A percentile compares a stretch with the other conserved stretches of the same genome.
phyloP scores from a whole-genome alignment of 2,329 filamentous ascomycete genomes.

The Corniculantispora saksenae region DNA sequence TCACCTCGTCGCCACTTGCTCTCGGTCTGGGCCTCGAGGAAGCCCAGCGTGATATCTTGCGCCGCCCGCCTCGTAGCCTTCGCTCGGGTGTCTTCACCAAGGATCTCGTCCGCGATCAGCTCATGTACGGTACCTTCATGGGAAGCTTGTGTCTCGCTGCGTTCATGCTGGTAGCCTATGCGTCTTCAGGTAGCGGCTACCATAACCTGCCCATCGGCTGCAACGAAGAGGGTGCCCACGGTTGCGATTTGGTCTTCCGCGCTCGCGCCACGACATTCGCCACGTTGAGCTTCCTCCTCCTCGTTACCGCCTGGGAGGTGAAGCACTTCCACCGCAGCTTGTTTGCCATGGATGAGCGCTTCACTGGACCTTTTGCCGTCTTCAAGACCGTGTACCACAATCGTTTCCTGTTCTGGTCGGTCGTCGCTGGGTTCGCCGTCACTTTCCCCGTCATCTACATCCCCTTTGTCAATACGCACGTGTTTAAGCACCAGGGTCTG shows the following conservation, averaged over 20 bases:
- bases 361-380: constrained; percentile 50
- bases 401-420: constrained; percentile 65
- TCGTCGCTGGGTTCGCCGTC: constrained; percentile 59
- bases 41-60: constrained; percentile 67
- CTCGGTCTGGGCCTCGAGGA: constrained; percentile 72
- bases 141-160: constrained; percentile 61
- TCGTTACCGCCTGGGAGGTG: constrained; percentile 73
- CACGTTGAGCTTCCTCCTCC: constrained; percentile 65
- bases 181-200: constrained; percentile 43
- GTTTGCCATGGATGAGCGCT: constrained; percentile 64
- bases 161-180: constrained; percentile 62
- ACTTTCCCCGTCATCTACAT: constrained; percentile 68
- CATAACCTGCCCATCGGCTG: constrained; percentile 56
- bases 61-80: constrained; percentile 63
- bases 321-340: constrained; percentile 70
- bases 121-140: constrained; percentile 66
- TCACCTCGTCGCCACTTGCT: constrained; percentile 70
- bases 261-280: constrained; percentile 70
- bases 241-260: constrained; percentile 60
- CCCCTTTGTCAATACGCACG: constrained; percentile 63
- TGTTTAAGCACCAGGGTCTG: constrained; percentile 71
- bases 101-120: constrained; percentile 67
- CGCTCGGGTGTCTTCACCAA: constrained; percentile 62
- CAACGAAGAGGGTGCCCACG: constrained; percentile 53
- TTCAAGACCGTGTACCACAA: constrained; percentile 68